A percentile compares a stretch with the other conserved stretches of the same genome.
phyloP scores from a whole-genome alignment of 352 stramenopile species.

The Pythium phragmitis region DNA sequence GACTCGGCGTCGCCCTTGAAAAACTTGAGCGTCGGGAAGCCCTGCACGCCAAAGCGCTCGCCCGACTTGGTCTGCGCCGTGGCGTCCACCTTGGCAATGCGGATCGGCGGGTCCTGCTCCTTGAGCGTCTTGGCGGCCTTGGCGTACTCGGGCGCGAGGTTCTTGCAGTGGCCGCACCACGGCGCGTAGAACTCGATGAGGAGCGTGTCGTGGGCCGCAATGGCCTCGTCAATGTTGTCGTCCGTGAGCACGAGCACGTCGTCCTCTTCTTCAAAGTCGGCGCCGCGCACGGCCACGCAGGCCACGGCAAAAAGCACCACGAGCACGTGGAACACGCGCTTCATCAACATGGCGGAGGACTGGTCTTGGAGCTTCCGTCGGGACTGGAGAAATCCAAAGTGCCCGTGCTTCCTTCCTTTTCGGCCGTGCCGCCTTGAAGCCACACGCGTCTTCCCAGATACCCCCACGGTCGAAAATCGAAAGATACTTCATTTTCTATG shows the following conservation, averaged over 20 bases:
- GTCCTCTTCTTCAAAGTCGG: conserved; percentile 84
- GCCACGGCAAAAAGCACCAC: conserved; percentile 51
- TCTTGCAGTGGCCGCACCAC: conserved; percentile 95
- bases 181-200: conserved; percentile 94
- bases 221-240: conserved; percentile 89
- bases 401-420: background rate
- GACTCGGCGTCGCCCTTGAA: conserved; percentile 85
- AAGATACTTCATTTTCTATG: conserved; percentile 29
- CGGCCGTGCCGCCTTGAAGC: conserved; percentile 8
- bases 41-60: conserved; percentile 81
- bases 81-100: conserved; percentile 84
- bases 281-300: conserved; percentile 37
- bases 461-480: conserved; percentile 40
- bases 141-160: conserved; percentile 87
- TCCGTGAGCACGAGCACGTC: conserved; percentile 91
- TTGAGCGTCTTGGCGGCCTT: conserved; percentile 77
- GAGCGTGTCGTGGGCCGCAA: conserved; percentile 75
- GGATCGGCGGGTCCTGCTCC: conserved; percentile 84
- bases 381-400: conserved; percentile 33
- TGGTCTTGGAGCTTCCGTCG: background rate
- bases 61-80: conserved; percentile 56
- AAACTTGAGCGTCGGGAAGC: conserved; percentile 93
- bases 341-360: conserved; percentile 50
- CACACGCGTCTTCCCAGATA: conserved; percentile 3
- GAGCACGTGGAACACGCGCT: conserved; percentile 45